These are phyloP conservation scores for Alternaria gansuensis DNA, from an alignment of 2,329 filamentous ascomycete genomes.

Conservation along the genomic window DNA sequence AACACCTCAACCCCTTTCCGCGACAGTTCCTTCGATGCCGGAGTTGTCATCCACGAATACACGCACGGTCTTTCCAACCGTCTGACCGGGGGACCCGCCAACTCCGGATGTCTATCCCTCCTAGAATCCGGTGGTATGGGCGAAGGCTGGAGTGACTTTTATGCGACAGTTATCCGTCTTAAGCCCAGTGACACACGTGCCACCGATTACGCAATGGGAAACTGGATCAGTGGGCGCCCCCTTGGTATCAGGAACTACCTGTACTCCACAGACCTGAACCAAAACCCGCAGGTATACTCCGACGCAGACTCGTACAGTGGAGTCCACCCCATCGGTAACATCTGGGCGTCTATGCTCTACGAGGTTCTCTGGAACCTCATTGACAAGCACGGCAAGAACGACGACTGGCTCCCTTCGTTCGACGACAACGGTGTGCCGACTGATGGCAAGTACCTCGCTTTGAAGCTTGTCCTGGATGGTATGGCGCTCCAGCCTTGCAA, in stretches of 20 bases:
- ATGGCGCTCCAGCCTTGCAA: constrained; percentile 66
- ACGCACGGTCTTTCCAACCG: constrained; percentile 63
- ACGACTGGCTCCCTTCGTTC: constrained; percentile 55
- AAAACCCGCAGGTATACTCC: constrained; percentile 63
- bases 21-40: constrained; percentile 67
- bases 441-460: constrained; percentile 62
- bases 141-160: constrained; percentile 67
- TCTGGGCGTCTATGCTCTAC: constrained; percentile 64
- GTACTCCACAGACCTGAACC: constrained; percentile 61
- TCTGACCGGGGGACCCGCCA: constrained; percentile 66
- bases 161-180: constrained; percentile 61
- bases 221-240: constrained; percentile 59
- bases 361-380: constrained; percentile 68
- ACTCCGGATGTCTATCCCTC: constrained; percentile 59
- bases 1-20: constrained; percentile 58
- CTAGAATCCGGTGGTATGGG: constrained; percentile 66
- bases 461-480: constrained; percentile 64
- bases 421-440: constrained; percentile 58
- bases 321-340: constrained; percentile 62
- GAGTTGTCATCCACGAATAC: constrained; percentile 65
- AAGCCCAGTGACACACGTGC: constrained; percentile 58
- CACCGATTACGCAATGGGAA: constrained; percentile 61
- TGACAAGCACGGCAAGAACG: constrained; percentile 64
- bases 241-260: constrained; percentile 61
- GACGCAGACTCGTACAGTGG: constrained; percentile 51